Base-by-base conservation (phyloP, 78 protist genomes). In the Isochrysis galbana region DNA sequence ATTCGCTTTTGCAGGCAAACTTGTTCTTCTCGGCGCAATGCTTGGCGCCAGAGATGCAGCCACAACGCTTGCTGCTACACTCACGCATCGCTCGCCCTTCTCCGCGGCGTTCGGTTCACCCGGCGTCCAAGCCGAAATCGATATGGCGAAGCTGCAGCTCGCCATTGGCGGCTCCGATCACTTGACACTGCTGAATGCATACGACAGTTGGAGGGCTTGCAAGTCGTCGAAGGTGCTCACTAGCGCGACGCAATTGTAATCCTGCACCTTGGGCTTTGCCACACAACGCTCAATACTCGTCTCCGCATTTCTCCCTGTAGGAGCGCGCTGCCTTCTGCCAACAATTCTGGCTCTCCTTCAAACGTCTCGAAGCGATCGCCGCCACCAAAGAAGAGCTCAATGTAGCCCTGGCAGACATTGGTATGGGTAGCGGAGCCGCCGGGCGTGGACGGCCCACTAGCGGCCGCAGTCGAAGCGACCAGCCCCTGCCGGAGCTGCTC, bases 61-160 rank as follows among this genome's bases (percentile, higher is more conserved):
- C 39, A 55, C 94, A 45, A 96, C 98, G 21, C 94, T 97, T 72
- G 97, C 97, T 5, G 98, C 98, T 1, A 55, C 92, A 38, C 88
- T 96, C 22, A 17, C 93, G 5, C 0, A 10, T 46, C 83, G 82
- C 39, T 54, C 96, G 44, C 98, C 98, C 47, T 97, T 97, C 82
- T 11, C 89, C 22, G 83, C 96, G 34, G 93, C 96, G 32, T 34
- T 91, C 22, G 97, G 96, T 32, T 51, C 61, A 14, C 61, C 61
- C 61, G 61, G 61, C 61, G 61, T 51, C 29, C 61, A 14, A 3
- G 41, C 36, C n/a, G 93, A 90, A 70, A 87, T 83, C n/a, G 86
- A 84, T 23, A 51, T 54, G 47, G 94, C 96, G 23, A 82, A 93
- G 46, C 44, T 29, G 54, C 67, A 34, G 41, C 93, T 95, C 82